Percentiles rank a stretch among this genome's conserved stretches.
phyloP scores from a whole-genome alignment of 179 eudicot species.

The Beta corolliflora region DNA sequence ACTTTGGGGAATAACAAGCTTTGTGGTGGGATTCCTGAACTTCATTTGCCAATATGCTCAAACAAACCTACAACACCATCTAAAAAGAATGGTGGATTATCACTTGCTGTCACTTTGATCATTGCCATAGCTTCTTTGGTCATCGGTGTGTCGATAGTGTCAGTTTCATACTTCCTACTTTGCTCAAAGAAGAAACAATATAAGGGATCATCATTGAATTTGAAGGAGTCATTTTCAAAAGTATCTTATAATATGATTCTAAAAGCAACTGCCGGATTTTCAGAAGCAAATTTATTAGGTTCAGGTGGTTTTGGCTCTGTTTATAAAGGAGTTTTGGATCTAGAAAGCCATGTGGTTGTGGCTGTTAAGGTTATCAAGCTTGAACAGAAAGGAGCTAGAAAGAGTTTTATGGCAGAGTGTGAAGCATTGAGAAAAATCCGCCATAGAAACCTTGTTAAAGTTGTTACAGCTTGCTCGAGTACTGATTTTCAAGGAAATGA shows the following conservation, averaged over 20 bases:
- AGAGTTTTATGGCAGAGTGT: conserved; percentile 19
- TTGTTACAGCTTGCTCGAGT: conserved; percentile 23
- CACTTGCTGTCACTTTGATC: not conserved
- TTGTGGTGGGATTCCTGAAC: conserved; percentile 20
- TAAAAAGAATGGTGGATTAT: not conserved
- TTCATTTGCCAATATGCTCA: conserved; percentile 19
- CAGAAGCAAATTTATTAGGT: conserved; percentile 17
- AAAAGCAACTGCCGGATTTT: conserved; percentile 29
- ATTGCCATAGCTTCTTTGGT: not conserved
- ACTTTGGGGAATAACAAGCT: conserved; percentile 18
- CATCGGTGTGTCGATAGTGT: not conserved
- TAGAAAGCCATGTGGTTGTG: conserved; percentile 3
- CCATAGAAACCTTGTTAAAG: conserved; percentile 18
- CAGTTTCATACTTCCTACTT: not conserved
- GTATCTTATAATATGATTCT: conserved; percentile 17
- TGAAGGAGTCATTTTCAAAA: conserved; percentile 6
- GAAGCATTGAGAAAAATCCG: conserved; percentile 19
- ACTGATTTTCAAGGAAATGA: conserved; percentile 22
- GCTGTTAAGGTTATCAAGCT: conserved; percentile 24
- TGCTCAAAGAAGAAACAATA: not conserved
- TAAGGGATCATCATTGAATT: not conserved
- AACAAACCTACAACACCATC: not conserved
- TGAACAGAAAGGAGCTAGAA: not conserved
- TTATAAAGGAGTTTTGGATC: not conserved
- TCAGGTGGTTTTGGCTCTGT: conserved; percentile 12